Conservation (phyloP, 2,329 filamentous ascomycete species). For the Colletotrichum navitas region DNA sequence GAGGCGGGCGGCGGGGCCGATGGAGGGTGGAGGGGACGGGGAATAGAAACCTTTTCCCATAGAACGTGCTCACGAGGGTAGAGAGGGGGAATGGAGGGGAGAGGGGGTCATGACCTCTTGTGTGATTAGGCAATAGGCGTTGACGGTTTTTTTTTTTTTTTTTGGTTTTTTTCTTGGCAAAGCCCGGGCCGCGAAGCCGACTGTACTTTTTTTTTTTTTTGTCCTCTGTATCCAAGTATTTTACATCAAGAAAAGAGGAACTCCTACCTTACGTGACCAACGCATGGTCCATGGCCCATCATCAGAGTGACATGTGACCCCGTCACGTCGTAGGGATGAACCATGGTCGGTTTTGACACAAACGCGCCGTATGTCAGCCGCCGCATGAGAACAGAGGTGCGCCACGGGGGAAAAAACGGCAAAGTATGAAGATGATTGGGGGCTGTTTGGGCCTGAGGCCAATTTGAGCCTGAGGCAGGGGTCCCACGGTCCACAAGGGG, state of each 20-base stretch:
- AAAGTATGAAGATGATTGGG: not conserved
- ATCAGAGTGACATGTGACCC: not conserved
- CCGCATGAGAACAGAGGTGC: not conserved
- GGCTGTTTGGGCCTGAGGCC: too few species aligned
- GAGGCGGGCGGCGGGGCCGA: not conserved
- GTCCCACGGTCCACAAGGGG: too few species aligned
- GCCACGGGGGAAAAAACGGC: not conserved
- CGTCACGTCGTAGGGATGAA: not conserved
- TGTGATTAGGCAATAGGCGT: slow-evolving; percentile 22
- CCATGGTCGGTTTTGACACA: not conserved
- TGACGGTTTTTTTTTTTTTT: not conserved
- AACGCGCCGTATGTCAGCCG: not conserved
- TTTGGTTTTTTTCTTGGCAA: not conserved
- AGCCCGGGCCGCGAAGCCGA: slow-evolving; percentile 22
- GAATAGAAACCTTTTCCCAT: not conserved
- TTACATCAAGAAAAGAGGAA: too few species aligned
- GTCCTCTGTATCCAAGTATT: slow-evolving; percentile 8
- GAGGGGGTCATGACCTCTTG: not conserved
- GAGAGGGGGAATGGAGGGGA: not conserved
- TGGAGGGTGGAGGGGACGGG: not conserved
- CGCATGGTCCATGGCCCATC: not conserved
- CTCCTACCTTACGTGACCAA: not conserved
- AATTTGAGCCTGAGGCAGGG: too few species aligned
- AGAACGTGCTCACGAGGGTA: not conserved
- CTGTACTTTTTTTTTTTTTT: slow-evolving; percentile 11